Evolutionary conservation across 345 rosid species (phyloP).

Genomic region (Sisymbrium irio): DNA sequence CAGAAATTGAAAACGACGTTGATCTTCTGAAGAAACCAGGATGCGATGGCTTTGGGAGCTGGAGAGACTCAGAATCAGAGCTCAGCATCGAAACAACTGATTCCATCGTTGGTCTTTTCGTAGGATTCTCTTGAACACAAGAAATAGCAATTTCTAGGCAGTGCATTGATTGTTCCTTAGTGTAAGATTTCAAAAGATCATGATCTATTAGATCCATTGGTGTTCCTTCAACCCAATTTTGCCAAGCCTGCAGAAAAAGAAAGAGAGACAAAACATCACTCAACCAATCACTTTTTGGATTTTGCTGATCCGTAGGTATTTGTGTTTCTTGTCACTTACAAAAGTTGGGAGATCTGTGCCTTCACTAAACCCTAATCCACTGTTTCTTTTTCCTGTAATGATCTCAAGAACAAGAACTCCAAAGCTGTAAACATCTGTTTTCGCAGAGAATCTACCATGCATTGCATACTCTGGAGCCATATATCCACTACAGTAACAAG

Average conservation of each 20-base stretch:
- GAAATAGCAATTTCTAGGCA: conserved; percentile 37
- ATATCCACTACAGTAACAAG: neutral
- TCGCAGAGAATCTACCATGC: too few species aligned
- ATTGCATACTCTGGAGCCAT: conserved; percentile 21
- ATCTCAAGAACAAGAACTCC: too few species aligned
- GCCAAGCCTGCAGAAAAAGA: conserved; percentile 39
- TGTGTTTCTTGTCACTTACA: conserved; percentile 18
- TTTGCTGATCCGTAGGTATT: neutral
- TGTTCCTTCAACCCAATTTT: conserved; percentile 21
- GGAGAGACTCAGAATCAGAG: conserved; percentile 25
- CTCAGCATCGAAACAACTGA: conserved; percentile 42
- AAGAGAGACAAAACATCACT: neutral
- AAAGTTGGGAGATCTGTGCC: conserved; percentile 22
- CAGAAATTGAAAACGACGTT: conserved; percentile 7
- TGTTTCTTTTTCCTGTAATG: too few species aligned
- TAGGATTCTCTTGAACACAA: conserved; percentile 43
- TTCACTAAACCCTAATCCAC: too few species aligned
- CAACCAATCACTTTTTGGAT: neutral
- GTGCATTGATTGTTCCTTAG: conserved; percentile 13
- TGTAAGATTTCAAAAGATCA: conserved; percentile 5
- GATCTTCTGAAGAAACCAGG: conserved; percentile 38
- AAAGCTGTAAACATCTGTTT: too few species aligned
- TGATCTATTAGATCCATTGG: conserved; percentile 23
- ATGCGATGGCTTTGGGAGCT: conserved; percentile 39
- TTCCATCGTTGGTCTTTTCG: conserved; percentile 42